These are phyloP conservation scores for Talaromyces amestolkiae DNA, from an alignment of 2,329 filamentous ascomycete genomes.

Conservation along the genomic window DNA sequence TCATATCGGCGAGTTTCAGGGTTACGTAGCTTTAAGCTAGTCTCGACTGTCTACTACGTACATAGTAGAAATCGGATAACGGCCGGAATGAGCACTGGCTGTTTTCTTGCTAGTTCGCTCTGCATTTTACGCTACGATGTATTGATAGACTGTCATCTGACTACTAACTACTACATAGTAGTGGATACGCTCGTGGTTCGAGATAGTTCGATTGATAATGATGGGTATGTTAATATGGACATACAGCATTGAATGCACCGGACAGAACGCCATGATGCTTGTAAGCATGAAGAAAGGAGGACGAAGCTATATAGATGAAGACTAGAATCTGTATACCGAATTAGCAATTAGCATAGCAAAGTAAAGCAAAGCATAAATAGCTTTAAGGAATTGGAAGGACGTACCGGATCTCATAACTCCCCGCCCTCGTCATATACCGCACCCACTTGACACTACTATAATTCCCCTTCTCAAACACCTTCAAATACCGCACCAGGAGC, in stretches of 20 bases:
- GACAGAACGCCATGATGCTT: not conserved
- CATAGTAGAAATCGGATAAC: not conserved
- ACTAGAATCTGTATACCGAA: not conserved
- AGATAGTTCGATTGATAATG: not conserved
- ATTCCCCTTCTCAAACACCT: constrained; percentile 99
- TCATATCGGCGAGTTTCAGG: not conserved
- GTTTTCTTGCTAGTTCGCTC: not conserved
- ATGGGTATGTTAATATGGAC: not conserved
- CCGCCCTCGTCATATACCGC: constrained; percentile 95
- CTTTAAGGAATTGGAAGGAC: not conserved
- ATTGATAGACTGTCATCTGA: not conserved
- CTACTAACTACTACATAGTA: too few relatives aligned
- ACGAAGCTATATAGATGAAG: not conserved
- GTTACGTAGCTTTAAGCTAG: not conserved
- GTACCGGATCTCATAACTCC: constrained; percentile 93
- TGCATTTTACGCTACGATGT: not conserved
- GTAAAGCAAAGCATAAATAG: not conserved
- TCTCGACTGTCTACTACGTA: not conserved
- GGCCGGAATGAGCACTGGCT: not conserved
- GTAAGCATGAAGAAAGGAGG: not conserved
- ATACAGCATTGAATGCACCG: not conserved
- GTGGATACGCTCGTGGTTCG: not conserved
- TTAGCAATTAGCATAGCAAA: not conserved
- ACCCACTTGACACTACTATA: constrained; percentile 99
- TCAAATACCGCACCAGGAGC: constrained; percentile 86